phyloP scores from a whole-genome alignment of 192 early-diverging fungal species.

The Entophlyctis helioformis region DNA sequence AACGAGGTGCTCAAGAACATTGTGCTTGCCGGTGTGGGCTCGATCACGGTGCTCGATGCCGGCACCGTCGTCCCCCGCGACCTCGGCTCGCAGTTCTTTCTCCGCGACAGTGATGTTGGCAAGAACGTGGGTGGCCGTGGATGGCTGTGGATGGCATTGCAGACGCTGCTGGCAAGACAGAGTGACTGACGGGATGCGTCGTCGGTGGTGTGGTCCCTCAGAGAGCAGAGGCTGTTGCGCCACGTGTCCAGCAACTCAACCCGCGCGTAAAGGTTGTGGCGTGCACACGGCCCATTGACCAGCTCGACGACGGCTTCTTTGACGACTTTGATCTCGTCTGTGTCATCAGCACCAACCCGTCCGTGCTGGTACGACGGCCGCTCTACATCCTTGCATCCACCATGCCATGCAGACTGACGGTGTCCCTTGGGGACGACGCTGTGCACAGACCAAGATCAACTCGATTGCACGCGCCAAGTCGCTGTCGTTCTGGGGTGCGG shows the following conservation, averaged over 20 bases:
- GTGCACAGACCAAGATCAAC: too few relatives aligned
- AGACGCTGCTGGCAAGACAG: too few relatives aligned
- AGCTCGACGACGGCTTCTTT: conserved; percentile 40
- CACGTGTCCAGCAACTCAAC: conserved; percentile 60
- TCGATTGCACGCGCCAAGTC: too few relatives aligned
- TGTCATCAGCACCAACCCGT: too few relatives aligned
- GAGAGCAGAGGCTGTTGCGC: conserved; percentile 52
- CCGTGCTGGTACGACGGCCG: too few relatives aligned
- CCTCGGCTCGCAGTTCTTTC: conserved; percentile 67
- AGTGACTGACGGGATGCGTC: too few relatives aligned
- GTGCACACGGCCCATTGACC: conserved; percentile 24
- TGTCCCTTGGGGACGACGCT: too few relatives aligned
- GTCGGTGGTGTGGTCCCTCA: conserved; percentile 15
- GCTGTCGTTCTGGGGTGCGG: conserved; percentile 61
- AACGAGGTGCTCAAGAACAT: conserved; percentile 90
- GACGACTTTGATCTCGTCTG: conserved; percentile 54
- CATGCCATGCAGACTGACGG: too few relatives aligned
- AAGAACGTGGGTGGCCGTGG: conserved; percentile 57
- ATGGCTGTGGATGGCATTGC: too few relatives aligned
- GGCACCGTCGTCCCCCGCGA: conserved; percentile 43
- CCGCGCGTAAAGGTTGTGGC: conserved; percentile 62
- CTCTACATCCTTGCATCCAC: too few relatives aligned
- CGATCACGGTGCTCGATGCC: conserved; percentile 58
- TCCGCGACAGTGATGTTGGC: conserved; percentile 50
- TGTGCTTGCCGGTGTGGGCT: conserved; percentile 75